Evolutionary conservation across 2,329 filamentous ascomycete species (phyloP).

Genomic region (Hymenoscyphus salicellus): DNA sequence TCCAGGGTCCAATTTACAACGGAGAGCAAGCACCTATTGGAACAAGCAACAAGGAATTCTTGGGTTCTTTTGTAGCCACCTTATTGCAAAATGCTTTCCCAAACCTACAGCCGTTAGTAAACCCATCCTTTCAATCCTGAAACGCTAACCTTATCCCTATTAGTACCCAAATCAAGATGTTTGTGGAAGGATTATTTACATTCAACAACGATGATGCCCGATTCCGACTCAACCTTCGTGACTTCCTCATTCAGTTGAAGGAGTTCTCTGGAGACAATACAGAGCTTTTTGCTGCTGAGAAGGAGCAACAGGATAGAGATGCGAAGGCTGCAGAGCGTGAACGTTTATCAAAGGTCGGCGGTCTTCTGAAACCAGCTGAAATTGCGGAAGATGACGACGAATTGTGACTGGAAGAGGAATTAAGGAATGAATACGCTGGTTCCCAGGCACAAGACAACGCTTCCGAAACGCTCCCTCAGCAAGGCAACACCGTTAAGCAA

Average conservation of each 20-base stretch:
- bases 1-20: slow-evolving; percentile 86
- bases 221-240: slow-evolving; percentile 92
- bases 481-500: slow-evolving; percentile 31
- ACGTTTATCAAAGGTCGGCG: slow-evolving; percentile 89
- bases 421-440: slow-evolving; percentile 54
- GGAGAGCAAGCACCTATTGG: slow-evolving; percentile 78
- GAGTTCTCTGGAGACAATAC: slow-evolving; percentile 96
- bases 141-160: slow-evolving; percentile 36
- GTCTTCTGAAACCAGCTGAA: slow-evolving; percentile 95
- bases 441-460: slow-evolving; percentile 16
- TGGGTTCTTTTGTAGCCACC: slow-evolving; percentile 81
- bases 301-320: slow-evolving; percentile 84
- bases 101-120: slow-evolving; percentile 80
- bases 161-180: slow-evolving; percentile 81
- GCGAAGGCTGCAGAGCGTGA: slow-evolving; percentile 86
- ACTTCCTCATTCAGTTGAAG: slow-evolving; percentile 95
- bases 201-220: slow-evolving; percentile 86
- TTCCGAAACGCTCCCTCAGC: slow-evolving; percentile 19
- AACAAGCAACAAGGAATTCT: slow-evolving; percentile 86
- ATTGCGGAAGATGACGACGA: slow-evolving; percentile 83
- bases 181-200: slow-evolving; percentile 85
- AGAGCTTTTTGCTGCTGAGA: slow-evolving; percentile 89
- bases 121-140: not conserved
- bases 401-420: slow-evolving; percentile 75
- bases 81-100: slow-evolving; percentile 87